These are phyloP conservation scores for Penicillium canescens DNA, from an alignment of 495 filamentous ascomycete species.

Conservation along the genomic window DNA sequence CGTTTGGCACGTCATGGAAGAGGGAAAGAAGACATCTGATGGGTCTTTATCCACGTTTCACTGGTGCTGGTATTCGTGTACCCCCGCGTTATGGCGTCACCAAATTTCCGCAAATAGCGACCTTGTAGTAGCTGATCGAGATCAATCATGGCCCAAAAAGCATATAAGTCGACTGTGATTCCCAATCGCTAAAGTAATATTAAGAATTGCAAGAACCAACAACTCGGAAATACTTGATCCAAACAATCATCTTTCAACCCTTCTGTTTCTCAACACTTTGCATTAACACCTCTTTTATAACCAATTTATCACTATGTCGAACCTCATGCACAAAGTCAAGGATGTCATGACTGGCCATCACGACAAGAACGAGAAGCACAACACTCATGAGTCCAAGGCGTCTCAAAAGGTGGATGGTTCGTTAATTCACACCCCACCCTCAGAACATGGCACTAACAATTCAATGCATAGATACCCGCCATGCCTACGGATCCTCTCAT, in stretches of 20 bases:
- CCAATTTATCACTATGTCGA: slow-evolving; percentile 56
- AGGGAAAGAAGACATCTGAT: neutral
- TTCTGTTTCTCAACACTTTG: neutral
- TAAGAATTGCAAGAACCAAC: neutral
- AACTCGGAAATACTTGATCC: neutral
- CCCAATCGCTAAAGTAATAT: neutral
- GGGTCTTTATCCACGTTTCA: neutral
- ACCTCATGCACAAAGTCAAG: slow-evolving; percentile 73
- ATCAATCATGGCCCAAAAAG: neutral
- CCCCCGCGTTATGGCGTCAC: slow-evolving; percentile 25
- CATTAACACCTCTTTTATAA: neutral
- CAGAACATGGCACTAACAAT: slow-evolving; percentile 34
- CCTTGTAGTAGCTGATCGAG: neutral
- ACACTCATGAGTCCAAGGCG: slow-evolving; percentile 39
- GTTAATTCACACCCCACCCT: neutral
- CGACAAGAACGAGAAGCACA: slow-evolving; percentile 35
- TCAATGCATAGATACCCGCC: slow-evolving; percentile 38
- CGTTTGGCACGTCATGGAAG: slow-evolving; percentile 25
- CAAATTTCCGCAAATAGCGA: neutral
- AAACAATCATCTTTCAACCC: neutral
- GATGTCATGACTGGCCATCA: slow-evolving; percentile 55
- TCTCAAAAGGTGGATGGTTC: slow-evolving; percentile 37
- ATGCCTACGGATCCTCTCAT: slow-evolving; percentile 8
- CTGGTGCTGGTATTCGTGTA: neutral
- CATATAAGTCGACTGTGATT: neutral